Conservation (phyloP, 768 basidiomycete species). For the Amanita inopinata region DNA sequence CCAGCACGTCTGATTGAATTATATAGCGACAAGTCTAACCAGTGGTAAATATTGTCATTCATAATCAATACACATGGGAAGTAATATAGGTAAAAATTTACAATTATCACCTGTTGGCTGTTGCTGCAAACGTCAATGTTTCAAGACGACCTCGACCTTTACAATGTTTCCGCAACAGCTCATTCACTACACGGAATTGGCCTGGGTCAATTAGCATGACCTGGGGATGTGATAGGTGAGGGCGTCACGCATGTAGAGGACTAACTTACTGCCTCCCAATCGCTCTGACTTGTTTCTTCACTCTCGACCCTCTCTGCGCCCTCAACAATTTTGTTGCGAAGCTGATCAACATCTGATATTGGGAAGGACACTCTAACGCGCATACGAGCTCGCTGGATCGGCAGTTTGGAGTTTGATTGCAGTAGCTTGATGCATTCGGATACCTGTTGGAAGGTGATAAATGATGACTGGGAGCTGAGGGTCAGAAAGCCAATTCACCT, state of each 20-base stretch:
- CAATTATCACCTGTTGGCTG: slow-evolving; percentile 23
- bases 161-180: slow-evolving; percentile 83
- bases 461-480: background rate
- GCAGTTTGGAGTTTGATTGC: slow-evolving; percentile 75
- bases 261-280: slow-evolving; percentile 79
- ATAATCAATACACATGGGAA: too few relatives aligned
- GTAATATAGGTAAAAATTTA: too few relatives aligned
- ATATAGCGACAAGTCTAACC: too few relatives aligned
- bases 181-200: slow-evolving; percentile 82
- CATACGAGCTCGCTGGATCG: slow-evolving; percentile 92
- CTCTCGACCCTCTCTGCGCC: slow-evolving; percentile 78
- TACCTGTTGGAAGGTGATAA: slow-evolving; percentile 41
- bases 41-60: too few relatives aligned
- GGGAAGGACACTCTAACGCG: slow-evolving; percentile 78
- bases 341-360: slow-evolving; percentile 46
- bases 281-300: slow-evolving; percentile 58
- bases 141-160: slow-evolving; percentile 84
- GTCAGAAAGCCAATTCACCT: slow-evolving; percentile 38
- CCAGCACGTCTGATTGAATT: too few relatives aligned
- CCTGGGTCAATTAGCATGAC: slow-evolving; percentile 89
- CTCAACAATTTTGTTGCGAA: slow-evolving; percentile 64
- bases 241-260: background rate
- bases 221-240: slow-evolving; percentile 27
- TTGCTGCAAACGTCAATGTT: slow-evolving; percentile 67
- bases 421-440: slow-evolving; percentile 82